Evolutionary conservation across 2,329 filamentous ascomycete genomes (phyloP).

Genomic region (Exserohilum rostratum): DNA sequence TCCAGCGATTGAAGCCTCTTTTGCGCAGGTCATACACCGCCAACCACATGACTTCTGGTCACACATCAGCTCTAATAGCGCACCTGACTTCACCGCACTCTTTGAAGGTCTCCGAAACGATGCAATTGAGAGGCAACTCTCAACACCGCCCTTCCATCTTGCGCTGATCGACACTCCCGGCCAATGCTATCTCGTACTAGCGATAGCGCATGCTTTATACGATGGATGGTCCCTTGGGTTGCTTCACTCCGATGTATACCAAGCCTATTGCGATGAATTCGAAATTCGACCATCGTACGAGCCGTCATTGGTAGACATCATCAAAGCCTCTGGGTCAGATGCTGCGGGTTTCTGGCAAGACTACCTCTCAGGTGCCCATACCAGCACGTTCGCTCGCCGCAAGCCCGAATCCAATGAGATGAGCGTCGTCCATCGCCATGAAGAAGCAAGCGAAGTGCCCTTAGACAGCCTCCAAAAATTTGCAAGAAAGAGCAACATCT

Average conservation of each 20-base stretch:
- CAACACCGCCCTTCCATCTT: slow-evolving; percentile 44
- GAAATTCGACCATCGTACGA: slow-evolving; percentile 57
- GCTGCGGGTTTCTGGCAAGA: slow-evolving; percentile 73
- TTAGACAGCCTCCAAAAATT: slow-evolving; percentile 58
- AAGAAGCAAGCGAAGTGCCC: slow-evolving; percentile 54
- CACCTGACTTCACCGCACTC: slow-evolving; percentile 38
- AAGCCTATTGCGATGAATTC: slow-evolving; percentile 63
- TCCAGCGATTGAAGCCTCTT: slow-evolving; percentile 60
- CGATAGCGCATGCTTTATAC: slow-evolving; percentile 85
- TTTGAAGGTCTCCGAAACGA: slow-evolving; percentile 45
- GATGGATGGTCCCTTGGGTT: slow-evolving; percentile 84
- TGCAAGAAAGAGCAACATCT: slow-evolving; percentile 71
- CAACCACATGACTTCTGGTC: slow-evolving; percentile 45
- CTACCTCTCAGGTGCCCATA: slow-evolving; percentile 62
- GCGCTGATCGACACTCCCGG: slow-evolving; percentile 44
- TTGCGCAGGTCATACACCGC: slow-evolving; percentile 61
- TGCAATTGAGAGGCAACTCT: slow-evolving; percentile 25
- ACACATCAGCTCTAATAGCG: slow-evolving; percentile 19
- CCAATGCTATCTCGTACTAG: slow-evolving; percentile 62
- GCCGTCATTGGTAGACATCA: slow-evolving; percentile 61
- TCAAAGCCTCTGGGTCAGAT: slow-evolving; percentile 55
- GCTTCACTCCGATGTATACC: slow-evolving; percentile 72
- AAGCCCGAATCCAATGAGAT: neutral
- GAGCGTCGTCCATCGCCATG: slow-evolving; percentile 50
- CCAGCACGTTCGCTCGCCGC: slow-evolving; percentile 49